These are phyloP conservation scores for Penstemon davidsonii DNA, from an alignment of 257 asterid genomes.

Conservation along the genomic window DNA sequence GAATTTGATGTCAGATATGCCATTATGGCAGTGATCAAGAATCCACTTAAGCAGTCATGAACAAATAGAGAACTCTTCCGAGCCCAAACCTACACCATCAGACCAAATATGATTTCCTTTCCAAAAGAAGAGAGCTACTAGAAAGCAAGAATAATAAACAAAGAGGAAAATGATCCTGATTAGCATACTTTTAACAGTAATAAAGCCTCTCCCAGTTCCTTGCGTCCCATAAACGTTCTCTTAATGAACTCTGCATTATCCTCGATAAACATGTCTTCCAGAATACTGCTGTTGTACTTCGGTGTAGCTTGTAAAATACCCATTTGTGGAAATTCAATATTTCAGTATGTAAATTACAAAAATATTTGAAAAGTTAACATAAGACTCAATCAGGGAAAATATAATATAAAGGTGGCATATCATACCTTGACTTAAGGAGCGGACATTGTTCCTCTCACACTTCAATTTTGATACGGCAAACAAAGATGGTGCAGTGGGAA, in stretches of 20 bases:
- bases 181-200: slow-evolving; percentile 76
- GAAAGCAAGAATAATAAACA: slow-evolving; percentile 26
- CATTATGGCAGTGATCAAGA: slow-evolving; percentile 60
- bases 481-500: slow-evolving; percentile 78
- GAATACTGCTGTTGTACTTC: slow-evolving; percentile 76
- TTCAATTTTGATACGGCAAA: slow-evolving; percentile 69
- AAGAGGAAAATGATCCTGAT: slow-evolving; percentile 21
- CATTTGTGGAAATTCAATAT: slow-evolving; percentile 29
- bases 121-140: slow-evolving; percentile 5
- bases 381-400: background rate
- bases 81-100: slow-evolving; percentile 80
- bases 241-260: slow-evolving; percentile 67
- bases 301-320: slow-evolving; percentile 68
- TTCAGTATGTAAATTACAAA: slow-evolving; percentile 10
- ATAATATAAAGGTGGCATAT: background rate
- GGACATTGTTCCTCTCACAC: slow-evolving; percentile 70
- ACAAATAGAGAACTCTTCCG: slow-evolving; percentile 67
- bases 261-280: slow-evolving; percentile 94
- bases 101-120: slow-evolving; percentile 28
- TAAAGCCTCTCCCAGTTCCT: slow-evolving; percentile 78
- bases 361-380: slow-evolving; percentile 14
- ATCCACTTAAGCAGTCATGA: slow-evolving; percentile 93
- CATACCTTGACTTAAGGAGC: slow-evolving; percentile 67
- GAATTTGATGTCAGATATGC: slow-evolving; percentile 75
- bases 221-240: slow-evolving; percentile 62